These are phyloP conservation scores for Lentinus tigrinus DNA, from an alignment of 768 basidiomycete genomes.

Conservation along the genomic window DNA sequence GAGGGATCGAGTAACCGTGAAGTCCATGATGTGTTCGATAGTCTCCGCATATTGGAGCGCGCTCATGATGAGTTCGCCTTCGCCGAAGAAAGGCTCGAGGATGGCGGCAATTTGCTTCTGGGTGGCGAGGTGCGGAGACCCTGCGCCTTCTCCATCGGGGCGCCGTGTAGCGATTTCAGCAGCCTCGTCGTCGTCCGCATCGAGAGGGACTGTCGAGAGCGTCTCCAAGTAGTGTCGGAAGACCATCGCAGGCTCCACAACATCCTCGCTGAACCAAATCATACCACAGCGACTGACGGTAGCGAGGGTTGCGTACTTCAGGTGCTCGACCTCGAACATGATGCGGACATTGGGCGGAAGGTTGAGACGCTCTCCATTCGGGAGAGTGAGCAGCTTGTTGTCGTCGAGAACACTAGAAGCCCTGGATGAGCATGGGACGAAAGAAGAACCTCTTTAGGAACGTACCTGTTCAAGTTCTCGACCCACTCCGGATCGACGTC, in stretches of 20 bases:
- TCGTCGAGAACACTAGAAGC: slow-evolving; percentile 88
- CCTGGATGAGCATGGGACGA: background rate
- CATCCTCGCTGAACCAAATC: slow-evolving; percentile 99
- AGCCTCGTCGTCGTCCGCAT: slow-evolving; percentile 85
- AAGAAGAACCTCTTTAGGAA: no score
- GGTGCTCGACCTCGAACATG: slow-evolving; percentile 99
- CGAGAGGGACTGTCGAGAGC: slow-evolving; percentile 71
- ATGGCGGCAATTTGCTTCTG: slow-evolving; percentile 76
- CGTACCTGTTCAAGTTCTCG: slow-evolving; percentile 96
- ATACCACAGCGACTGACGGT: slow-evolving; percentile 99
- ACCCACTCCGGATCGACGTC: slow-evolving; percentile 99
- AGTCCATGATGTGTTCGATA: slow-evolving; percentile 99
- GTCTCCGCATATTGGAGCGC: slow-evolving; percentile 78
- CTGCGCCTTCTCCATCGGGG: slow-evolving; percentile 45
- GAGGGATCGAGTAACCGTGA: slow-evolving; percentile 86
- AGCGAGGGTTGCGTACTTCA: slow-evolving; percentile 94
- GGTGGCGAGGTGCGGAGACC: slow-evolving; percentile 63
- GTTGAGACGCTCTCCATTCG: slow-evolving; percentile 97
- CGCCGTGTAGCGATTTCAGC: slow-evolving; percentile 63
- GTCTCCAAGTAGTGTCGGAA: slow-evolving; percentile 85
- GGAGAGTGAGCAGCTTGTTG: slow-evolving; percentile 94
- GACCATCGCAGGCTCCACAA: slow-evolving; percentile 89
- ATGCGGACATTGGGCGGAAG: slow-evolving; percentile 96
- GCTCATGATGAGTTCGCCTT: slow-evolving; percentile 76
- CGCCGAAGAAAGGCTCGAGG: slow-evolving; percentile 79